A percentile compares a stretch with the other conserved stretches of the same genome.
These are phyloP conservation scores for Didymella exigua DNA, from an alignment of 2,329 filamentous ascomycete species.

Conservation along the genomic window DNA sequence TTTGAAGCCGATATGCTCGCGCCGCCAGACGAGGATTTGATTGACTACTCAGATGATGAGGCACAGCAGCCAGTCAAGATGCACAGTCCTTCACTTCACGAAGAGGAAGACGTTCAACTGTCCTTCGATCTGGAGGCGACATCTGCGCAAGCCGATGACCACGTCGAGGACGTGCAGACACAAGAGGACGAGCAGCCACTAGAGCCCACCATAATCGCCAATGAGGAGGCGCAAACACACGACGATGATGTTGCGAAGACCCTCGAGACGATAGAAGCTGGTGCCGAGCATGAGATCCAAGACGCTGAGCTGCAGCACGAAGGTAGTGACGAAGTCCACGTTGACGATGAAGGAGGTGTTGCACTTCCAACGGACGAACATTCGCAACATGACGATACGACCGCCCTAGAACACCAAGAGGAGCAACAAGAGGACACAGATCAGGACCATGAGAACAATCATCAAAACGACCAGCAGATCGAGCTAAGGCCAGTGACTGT, in stretches of 20 bases:
- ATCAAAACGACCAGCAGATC: slow-evolving; percentile 17
- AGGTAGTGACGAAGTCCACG: slow-evolving; percentile 6
- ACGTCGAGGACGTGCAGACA: neutral
- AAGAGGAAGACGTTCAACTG: slow-evolving; percentile 4
- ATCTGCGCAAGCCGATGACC: neutral
- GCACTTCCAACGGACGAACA: slow-evolving; percentile 18
- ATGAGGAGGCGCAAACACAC: neutral
- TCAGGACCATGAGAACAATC: slow-evolving; percentile 18
- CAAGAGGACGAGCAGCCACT: neutral
- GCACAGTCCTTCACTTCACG: slow-evolving; percentile 1
- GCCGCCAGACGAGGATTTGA: slow-evolving; percentile 36
- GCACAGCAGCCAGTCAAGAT: slow-evolving; percentile 23
- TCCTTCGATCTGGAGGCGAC: neutral
- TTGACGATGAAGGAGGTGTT: slow-evolving; percentile 23
- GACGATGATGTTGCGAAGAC: neutral
- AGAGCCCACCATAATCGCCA: neutral
- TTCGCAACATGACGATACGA: slow-evolving; percentile 11
- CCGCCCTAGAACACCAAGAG: neutral
- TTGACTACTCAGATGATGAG: slow-evolving; percentile 46
- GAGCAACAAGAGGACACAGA: slow-evolving; percentile 19
- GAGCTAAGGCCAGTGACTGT: slow-evolving; percentile 33
- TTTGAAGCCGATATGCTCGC: slow-evolving; percentile 11
- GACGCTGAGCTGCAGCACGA: neutral
- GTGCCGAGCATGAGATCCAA: neutral
- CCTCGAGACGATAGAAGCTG: neutral